These are phyloP conservation scores for Saururus chinensis DNA, from an alignment of 164 flowering plant genomes.

Conservation along the genomic window DNA sequence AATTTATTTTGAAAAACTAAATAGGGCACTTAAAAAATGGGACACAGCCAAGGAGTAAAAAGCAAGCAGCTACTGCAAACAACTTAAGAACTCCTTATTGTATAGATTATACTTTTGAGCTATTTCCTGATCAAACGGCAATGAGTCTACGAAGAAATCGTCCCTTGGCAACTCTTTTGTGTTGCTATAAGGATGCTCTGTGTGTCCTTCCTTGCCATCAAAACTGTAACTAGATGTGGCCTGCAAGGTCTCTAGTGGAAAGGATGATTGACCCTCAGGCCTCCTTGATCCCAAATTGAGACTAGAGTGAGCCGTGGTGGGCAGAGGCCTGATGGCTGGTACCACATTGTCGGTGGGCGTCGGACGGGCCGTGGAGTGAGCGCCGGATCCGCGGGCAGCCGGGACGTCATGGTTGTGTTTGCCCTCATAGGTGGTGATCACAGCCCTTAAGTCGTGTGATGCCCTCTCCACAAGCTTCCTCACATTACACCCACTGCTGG, in stretches of 20 bases:
- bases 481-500: slow-evolving; percentile 56
- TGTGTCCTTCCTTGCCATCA: background rate
- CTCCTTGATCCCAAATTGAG: slow-evolving; percentile 27
- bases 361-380: slow-evolving; percentile 22
- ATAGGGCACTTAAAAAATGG: no score
- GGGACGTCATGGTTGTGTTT: slow-evolving; percentile 96
- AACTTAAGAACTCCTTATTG: background rate
- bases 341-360: slow-evolving; percentile 6
- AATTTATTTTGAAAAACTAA: no score
- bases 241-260: slow-evolving; percentile 33
- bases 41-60: no score
- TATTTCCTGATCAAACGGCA: slow-evolving; percentile 6
- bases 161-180: slow-evolving; percentile 17
- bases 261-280: slow-evolving; percentile 22
- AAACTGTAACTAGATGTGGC: slow-evolving; percentile 14
- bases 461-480: slow-evolving; percentile 88
- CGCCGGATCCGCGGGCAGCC: slow-evolving; percentile 53
- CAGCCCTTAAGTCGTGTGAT: slow-evolving; percentile 65
- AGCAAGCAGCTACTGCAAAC: slow-evolving; percentile 3
- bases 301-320: slow-evolving; percentile 8
- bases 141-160: slow-evolving; percentile 9
- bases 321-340: slow-evolving; percentile 30
- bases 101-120: background rate
- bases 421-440: slow-evolving; percentile 86
- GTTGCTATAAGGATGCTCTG: slow-evolving; percentile 3